These are phyloP conservation scores for Magnolia officinalis DNA, from an alignment of 164 flowering plant genomes.

Conservation along the genomic window DNA sequence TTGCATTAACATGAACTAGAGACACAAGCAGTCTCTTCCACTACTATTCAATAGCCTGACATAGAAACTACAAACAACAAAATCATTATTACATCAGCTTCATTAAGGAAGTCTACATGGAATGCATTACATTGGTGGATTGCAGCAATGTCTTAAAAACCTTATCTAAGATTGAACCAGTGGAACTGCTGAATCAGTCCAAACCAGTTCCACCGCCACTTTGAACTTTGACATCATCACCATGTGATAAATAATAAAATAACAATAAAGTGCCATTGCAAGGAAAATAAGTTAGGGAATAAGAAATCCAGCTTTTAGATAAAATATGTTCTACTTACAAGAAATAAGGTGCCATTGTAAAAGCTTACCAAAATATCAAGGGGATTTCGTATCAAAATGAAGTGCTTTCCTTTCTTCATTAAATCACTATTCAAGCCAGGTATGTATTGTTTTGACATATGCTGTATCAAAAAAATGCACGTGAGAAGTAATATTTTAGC, in stretches of 20 bases:
- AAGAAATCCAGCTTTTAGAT: neutral
- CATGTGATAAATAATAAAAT: neutral
- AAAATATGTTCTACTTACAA: neutral
- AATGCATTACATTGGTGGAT: too few species aligned
- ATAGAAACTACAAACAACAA: too few species aligned
- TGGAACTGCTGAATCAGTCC: neutral
- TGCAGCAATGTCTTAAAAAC: neutral
- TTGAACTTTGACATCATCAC: neutral
- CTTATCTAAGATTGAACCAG: neutral
- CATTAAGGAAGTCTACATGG: too few species aligned
- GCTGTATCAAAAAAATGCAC: slow-evolving; percentile 37
- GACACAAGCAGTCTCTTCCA: too few species aligned
- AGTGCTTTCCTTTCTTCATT: slow-evolving; percentile 92
- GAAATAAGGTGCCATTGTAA: neutral
- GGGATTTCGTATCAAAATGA: slow-evolving; percentile 80
- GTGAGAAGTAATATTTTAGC: neutral
- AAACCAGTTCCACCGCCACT: neutral
- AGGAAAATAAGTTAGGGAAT: neutral
- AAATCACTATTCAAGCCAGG: slow-evolving; percentile 69
- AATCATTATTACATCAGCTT: too few species aligned
- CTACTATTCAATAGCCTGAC: too few species aligned
- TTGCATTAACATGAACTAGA: too few species aligned
- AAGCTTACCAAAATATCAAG: slow-evolving; percentile 70
- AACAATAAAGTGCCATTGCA: neutral
- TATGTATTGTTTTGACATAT: slow-evolving; percentile 71